Conservation (phyloP, 108 stramenopile genomes). For the Discostella pseudostelligera region DNA sequence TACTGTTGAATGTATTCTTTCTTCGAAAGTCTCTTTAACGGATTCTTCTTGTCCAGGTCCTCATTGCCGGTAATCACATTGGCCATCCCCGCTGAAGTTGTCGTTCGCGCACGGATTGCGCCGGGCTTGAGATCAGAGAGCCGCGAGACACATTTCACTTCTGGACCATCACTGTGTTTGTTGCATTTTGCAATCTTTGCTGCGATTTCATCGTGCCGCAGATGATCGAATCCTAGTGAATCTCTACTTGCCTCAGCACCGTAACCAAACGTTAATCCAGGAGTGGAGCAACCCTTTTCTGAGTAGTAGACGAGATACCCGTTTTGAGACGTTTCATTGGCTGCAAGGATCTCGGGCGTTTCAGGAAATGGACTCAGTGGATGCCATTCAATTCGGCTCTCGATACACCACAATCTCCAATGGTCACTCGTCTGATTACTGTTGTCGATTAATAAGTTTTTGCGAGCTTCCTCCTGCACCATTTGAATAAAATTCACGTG, state of each 20-base stretch:
- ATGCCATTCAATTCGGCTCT: slow-evolving; percentile 46
- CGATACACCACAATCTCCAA: slow-evolving; percentile 44
- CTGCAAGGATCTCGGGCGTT: not conserved
- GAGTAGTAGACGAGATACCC: slow-evolving; percentile 35
- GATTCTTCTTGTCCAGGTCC: slow-evolving; percentile 9
- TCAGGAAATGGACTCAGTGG: slow-evolving; percentile 33
- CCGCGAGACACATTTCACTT: slow-evolving; percentile 29
- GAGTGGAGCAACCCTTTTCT: slow-evolving; percentile 47
- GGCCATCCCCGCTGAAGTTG: slow-evolving; percentile 77
- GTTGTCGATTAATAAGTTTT: slow-evolving; percentile 2
- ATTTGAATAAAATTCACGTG: slow-evolving; percentile 8
- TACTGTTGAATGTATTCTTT: slow-evolving; percentile 30
- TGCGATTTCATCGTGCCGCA: slow-evolving; percentile 43
- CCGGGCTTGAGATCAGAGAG: slow-evolving; percentile 33
- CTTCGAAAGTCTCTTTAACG: slow-evolving; percentile 10
- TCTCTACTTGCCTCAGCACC: slow-evolving; percentile 29
- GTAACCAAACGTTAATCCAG: slow-evolving; percentile 67
- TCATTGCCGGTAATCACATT: slow-evolving; percentile 44
- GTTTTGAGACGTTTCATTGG: slow-evolving; percentile 12
- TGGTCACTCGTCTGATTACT: not conserved
- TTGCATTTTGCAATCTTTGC: slow-evolving; percentile 31
- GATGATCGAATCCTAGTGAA: slow-evolving; percentile 22
- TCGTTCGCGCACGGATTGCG: slow-evolving; percentile 66
- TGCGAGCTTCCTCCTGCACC: not conserved
- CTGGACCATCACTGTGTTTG: slow-evolving; percentile 1